Conservation (phyloP, 2,329 filamentous ascomycete genomes). For the Talaromyces amestolkiae region DNA sequence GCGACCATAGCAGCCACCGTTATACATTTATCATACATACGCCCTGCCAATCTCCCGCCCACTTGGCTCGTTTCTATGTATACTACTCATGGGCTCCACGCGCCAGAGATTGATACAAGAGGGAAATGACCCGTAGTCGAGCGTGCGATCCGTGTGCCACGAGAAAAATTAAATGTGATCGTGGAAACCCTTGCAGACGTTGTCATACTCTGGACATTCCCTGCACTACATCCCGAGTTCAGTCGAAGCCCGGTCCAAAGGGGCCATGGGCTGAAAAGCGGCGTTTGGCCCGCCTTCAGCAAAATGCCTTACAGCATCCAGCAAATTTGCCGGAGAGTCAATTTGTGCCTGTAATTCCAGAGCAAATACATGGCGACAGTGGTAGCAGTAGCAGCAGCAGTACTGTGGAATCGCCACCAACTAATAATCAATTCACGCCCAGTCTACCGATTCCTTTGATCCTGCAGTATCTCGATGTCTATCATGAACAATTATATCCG, state of each 20-base stretch:
- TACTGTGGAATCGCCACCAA: constrained; percentile 5
- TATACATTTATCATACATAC: neutral
- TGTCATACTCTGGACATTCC: constrained; percentile 17
- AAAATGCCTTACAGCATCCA: constrained; percentile 13
- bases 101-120: constrained; percentile 14
- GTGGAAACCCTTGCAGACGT: constrained; percentile 17
- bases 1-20: neutral
- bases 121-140: constrained; percentile 20
- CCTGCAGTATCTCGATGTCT: constrained; percentile 17
- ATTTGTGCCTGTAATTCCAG: neutral
- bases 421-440: constrained; percentile 3
- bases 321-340: constrained; percentile 1
- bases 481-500: constrained; percentile 17
- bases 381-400: constrained; percentile 1
- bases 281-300: constrained; percentile 17
- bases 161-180: constrained; percentile 20
- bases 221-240: constrained; percentile 18
- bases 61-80: constrained; percentile 18
- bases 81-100: constrained; percentile 18
- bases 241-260: constrained; percentile 20
- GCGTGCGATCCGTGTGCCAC: constrained; percentile 20
- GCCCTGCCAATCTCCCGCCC: neutral
- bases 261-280: constrained; percentile 19
- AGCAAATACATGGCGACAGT: neutral
- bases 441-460: constrained; percentile 13